Base-by-base conservation (phyloP, 2,329 filamentous ascomycete species). In the Cordyceps pruinosa region DNA sequence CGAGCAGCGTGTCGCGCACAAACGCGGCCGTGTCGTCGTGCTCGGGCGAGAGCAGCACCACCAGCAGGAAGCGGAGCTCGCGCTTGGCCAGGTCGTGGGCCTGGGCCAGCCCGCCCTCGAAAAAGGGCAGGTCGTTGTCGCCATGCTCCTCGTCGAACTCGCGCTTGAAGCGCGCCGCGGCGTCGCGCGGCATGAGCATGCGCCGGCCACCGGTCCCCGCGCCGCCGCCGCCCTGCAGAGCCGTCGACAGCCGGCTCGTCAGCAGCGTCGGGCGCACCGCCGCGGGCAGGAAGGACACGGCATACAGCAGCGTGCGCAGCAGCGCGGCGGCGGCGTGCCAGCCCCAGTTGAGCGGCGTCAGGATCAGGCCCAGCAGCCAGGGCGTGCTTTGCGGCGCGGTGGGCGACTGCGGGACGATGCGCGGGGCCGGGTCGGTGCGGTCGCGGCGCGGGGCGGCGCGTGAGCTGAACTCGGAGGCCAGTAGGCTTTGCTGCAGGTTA, bases 131-230 rank as follows among this genome's bases (percentile, higher is more conserved):
- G 5, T 77, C 77, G 49, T 85, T 82, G 19, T 78, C 73, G 0
- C 90, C 91, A 67, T 97, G 94, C 65, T 96, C 90, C 72, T 99
- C 94, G 66, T 96, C 91, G 63, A 99, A 96, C 65, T 97, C 92
- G 9, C 93, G 84, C 66, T 90, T 88, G 70, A 97, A 96, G 32
- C 94, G 81, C 26, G 89, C 86, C 0, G 93, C 91, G 1, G 90
- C 93, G 67, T 99, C 94, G 57, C 89, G 84, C 1, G 93, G 91
- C 67, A 88, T 88, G 45, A 97, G 75, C 63, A 90, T 83, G 63
- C 90, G 81, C 34, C 93, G 82, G 4, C 88, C 87, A 59, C 78
- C 84, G 60, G 78, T 84, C 59, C 78, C 84, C 60, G 78, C 84
- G 1, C 85, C 87, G 60, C 78, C 84, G 1, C 85, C 86, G 63